Evolutionary conservation across 352 stramenopile genomes (phyloP), one percentile per base, ranked within the genome.

Genomic region (Phytophthora brassicae): DNA sequence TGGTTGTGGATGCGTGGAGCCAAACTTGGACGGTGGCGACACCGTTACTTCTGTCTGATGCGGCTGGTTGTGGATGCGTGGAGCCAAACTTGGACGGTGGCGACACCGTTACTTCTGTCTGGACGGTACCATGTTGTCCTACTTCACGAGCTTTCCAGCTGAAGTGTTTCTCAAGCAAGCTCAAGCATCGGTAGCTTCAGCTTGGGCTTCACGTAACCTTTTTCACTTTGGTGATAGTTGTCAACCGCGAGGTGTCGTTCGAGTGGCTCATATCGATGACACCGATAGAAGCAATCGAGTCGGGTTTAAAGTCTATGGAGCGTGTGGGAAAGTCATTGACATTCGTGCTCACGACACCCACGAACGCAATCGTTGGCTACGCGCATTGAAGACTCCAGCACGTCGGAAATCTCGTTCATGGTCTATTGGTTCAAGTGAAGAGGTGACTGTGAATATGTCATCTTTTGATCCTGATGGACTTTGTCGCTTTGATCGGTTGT

Each of bases 41-140:
- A 90, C 39, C 79, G 83, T 11, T 92, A 90, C 59, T 90, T 92
- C 38, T 88, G 76, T 59, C 52, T 92, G 20, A n/a, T 90, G 74
- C 41, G 84, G 84, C 6, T 93, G 84, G 84, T 72, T 93, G 5
- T 93, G 84, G 84, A 93, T 93, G 81, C 79, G 81, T 6, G 76
- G 74, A 26, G 59, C 64, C 24, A 70, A 76, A 31, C 64, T 90
- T 19, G 76, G 79, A 26, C 75, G 80, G 9, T 93, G 84, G 84
- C 73, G 80, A 6, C 81, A 90, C 39, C 79, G 83, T 11, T 92
- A 90, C 59, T 90, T 92, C 38, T 88, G 76, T 59, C 52, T 92
- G 20, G 81, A 87, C 28, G 77, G 76, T 12, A 71, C 77, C n/a
- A 70, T 92, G 66, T 46, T 92, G 12, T 78, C 79, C 41, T 89